phyloP scores from a whole-genome alignment of 805 yeast genomes.

The Tetrapisispora pingtungensis region DNA sequence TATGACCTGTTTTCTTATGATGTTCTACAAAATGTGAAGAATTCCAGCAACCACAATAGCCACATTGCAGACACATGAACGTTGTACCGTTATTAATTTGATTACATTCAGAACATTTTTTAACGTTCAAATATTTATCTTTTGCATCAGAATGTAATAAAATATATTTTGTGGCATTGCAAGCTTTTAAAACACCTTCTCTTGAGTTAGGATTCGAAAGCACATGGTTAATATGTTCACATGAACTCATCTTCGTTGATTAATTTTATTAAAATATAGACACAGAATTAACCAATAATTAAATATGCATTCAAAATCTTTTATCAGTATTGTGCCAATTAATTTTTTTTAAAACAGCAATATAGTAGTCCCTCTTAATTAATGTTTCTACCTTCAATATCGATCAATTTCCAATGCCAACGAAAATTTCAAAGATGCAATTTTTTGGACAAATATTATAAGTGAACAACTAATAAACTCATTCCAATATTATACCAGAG shows the following conservation, averaged over 20 bases:
- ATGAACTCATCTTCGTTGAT: slow-evolving; percentile 18
- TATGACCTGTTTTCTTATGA: slow-evolving; percentile 40
- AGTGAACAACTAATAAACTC: too few relatives aligned
- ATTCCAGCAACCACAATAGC: slow-evolving; percentile 61
- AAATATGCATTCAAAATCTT: too few relatives aligned
- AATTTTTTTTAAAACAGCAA: too few relatives aligned
- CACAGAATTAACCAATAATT: too few relatives aligned
- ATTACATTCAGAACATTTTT: slow-evolving; percentile 23
- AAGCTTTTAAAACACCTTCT: slow-evolving; percentile 21
- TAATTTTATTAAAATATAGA: too few relatives aligned
- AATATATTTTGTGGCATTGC: slow-evolving; percentile 20
- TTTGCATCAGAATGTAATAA: slow-evolving; percentile 13
- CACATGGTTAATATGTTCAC: slow-evolving; percentile 24
- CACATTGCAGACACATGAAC: slow-evolving; percentile 68
- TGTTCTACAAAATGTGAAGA: slow-evolving; percentile 39
- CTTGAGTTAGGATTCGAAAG: slow-evolving; percentile 26
- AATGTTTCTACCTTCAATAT: too few relatives aligned
- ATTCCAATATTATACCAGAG: too few relatives aligned
- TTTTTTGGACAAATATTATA: too few relatives aligned
- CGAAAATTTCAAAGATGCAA: too few relatives aligned
- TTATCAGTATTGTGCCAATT: too few relatives aligned
- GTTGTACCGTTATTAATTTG: slow-evolving; percentile 26
- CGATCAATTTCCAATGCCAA: too few relatives aligned
- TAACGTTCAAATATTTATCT: slow-evolving; percentile 16
- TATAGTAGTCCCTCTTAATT: too few relatives aligned